Conservation (phyloP, 495 filamentous ascomycete species). For the Xanthoparmelia taractica region DNA sequence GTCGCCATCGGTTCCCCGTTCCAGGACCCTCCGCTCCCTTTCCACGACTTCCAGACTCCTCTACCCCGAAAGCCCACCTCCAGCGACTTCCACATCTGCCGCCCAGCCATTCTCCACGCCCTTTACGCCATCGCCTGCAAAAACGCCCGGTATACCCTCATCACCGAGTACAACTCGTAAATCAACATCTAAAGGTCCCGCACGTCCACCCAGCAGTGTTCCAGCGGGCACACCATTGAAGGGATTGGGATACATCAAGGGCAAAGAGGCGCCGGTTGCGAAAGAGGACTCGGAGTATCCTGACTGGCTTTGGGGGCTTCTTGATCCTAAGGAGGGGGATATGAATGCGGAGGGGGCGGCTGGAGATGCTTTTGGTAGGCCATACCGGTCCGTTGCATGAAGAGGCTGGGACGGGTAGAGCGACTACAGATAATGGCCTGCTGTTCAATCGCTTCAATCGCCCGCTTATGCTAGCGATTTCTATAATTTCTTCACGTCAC, state of each 20-base stretch:
- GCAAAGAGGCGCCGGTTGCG: constrained; percentile 55
- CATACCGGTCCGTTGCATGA: neutral
- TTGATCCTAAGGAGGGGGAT: constrained; percentile 45
- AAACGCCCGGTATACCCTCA: constrained; percentile 34
- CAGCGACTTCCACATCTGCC: constrained; percentile 42
- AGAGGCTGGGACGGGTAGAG: neutral
- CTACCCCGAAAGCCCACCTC: constrained; percentile 34
- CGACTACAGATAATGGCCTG: neutral
- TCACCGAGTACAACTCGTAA: constrained; percentile 26
- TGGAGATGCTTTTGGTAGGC: constrained; percentile 16
- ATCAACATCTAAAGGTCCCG: constrained; percentile 25
- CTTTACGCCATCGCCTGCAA: constrained; percentile 43
- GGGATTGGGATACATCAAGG: constrained; percentile 84
- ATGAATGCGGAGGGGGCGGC: constrained; percentile 31
- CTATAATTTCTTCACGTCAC: neutral
- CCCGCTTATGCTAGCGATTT: neutral
- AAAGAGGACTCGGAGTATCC: constrained; percentile 81
- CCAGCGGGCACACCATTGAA: constrained; percentile 63
- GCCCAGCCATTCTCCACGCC: constrained; percentile 47
- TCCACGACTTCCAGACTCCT: constrained; percentile 30
- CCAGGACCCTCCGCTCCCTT: constrained; percentile 30
- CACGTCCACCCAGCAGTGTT: constrained; percentile 40
- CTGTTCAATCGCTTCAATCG: neutral
- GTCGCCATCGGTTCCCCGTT: constrained; percentile 32
- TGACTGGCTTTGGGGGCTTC: constrained; percentile 77